Conservation (phyloP, 352 stramenopile species). For the Phytophthora citrophthora region DNA sequence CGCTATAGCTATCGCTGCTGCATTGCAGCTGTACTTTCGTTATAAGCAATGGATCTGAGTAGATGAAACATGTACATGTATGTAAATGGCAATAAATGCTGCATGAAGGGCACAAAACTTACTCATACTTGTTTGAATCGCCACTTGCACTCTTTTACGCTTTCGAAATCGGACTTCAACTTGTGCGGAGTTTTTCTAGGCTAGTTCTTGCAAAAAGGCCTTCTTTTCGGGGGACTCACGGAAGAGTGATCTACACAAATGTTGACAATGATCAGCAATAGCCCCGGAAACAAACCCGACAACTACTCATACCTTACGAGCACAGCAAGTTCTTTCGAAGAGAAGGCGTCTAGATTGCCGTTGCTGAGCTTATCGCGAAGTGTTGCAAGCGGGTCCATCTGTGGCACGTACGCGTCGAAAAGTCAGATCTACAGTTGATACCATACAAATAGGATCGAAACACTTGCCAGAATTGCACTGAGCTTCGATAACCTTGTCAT, state of each 20-base stretch:
- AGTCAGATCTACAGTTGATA: neutral
- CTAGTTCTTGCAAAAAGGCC: slow-evolving; percentile 45
- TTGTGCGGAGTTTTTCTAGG: neutral
- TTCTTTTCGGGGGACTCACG: slow-evolving; percentile 66
- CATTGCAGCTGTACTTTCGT: slow-evolving; percentile 81
- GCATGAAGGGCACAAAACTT: too few species aligned
- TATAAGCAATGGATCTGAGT: slow-evolving; percentile 86
- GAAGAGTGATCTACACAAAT: slow-evolving; percentile 54
- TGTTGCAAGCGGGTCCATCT: slow-evolving; percentile 69
- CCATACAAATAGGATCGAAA: neutral
- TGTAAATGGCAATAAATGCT: neutral
- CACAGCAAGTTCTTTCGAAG: slow-evolving; percentile 45
- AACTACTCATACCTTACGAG: slow-evolving; percentile 50
- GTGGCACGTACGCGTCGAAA: neutral
- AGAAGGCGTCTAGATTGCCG: slow-evolving; percentile 50
- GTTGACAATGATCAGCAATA: slow-evolving; percentile 2
- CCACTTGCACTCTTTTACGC: too few species aligned
- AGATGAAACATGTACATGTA: neutral
- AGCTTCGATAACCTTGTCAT: slow-evolving; percentile 63
- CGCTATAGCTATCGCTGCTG: slow-evolving; percentile 68
- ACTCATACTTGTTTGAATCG: too few species aligned
- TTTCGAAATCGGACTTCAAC: too few species aligned
- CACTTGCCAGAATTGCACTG: slow-evolving; percentile 51
- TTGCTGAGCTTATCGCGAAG: slow-evolving; percentile 62
- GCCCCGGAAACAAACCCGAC: neutral